These are phyloP conservation scores for Torulaspora franciscae DNA, from an alignment of 805 yeast species.

Conservation along the genomic window DNA sequence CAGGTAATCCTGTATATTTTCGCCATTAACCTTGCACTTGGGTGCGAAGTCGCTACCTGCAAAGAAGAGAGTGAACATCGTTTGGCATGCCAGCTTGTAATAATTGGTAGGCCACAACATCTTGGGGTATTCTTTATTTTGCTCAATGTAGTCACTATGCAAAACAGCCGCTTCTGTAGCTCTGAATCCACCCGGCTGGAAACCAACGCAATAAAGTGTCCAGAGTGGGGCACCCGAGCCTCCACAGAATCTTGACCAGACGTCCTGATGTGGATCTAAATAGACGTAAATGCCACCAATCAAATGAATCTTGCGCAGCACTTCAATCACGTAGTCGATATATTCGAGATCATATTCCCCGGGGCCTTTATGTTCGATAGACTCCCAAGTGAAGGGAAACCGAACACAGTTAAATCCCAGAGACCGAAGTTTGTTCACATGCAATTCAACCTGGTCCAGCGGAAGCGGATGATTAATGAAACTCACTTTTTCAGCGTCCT, in stretches of 20 bases:
- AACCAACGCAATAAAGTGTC: constrained; percentile 86
- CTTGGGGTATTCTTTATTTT: constrained; percentile 51
- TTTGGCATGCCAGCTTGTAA: constrained; percentile 62
- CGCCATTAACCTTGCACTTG: constrained; percentile 60
- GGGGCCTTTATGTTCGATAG: constrained; percentile 85
- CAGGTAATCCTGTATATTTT: constrained; percentile 71
- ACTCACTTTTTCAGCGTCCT: constrained; percentile 68
- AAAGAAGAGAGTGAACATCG: constrained; percentile 84
- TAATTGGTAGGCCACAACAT: constrained; percentile 95
- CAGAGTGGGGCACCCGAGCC: constrained; percentile 94
- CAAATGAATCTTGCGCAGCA: constrained; percentile 51
- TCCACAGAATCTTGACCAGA: constrained; percentile 84
- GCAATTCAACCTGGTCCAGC: constrained; percentile 62
- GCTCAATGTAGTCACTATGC: constrained; percentile 54
- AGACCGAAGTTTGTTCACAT: constrained; percentile 62
- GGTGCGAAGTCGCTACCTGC: constrained; percentile 78
- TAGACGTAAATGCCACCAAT: constrained; percentile 75
- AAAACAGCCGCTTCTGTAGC: constrained; percentile 74
- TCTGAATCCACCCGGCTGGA: constrained; percentile 69
- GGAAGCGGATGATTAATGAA: constrained; percentile 82
- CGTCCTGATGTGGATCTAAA: constrained; percentile 90
- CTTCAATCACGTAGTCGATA: constrained; percentile 60
- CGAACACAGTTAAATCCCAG: constrained; percentile 82
- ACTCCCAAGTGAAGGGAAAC: constrained; percentile 84
- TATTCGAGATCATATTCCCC: constrained; percentile 74